These are phyloP conservation scores for Russula lepida DNA, from an alignment of 768 basidiomycete genomes.

Conservation along the genomic window DNA sequence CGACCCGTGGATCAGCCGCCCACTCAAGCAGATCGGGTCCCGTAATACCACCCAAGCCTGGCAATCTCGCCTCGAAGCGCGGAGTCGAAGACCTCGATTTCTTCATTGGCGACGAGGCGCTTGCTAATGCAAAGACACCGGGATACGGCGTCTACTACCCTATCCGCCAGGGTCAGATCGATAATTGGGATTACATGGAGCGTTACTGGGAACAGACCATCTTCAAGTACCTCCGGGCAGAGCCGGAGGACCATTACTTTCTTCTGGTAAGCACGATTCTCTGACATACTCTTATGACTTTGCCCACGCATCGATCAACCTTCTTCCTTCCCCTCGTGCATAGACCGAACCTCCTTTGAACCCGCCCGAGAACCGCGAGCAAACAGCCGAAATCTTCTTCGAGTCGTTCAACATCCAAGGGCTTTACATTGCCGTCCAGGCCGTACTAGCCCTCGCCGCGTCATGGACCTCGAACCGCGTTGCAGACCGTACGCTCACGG, in stretches of 20 bases:
- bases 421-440: slow-evolving; percentile 97
- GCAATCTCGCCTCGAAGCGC: slow-evolving; percentile 90
- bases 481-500: slow-evolving; percentile 85
- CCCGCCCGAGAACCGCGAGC: slow-evolving; percentile 96
- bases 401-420: slow-evolving; percentile 99
- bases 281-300: background rate
- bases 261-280: slow-evolving; percentile 59
- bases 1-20: slow-evolving; percentile 68
- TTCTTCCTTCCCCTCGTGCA: background rate
- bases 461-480: slow-evolving; percentile 92
- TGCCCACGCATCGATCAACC: background rate
- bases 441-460: slow-evolving; percentile 94
- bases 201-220: slow-evolving; percentile 99
- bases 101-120: slow-evolving; percentile 97
- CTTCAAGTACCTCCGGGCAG: slow-evolving; percentile 98
- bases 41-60: slow-evolving; percentile 74
- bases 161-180: slow-evolving; percentile 94
- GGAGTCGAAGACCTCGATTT: slow-evolving; percentile 99
- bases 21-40: slow-evolving; percentile 59
- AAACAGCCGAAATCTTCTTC: slow-evolving; percentile 99
- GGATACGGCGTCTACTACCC: slow-evolving; percentile 94
- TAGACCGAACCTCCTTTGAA: slow-evolving; percentile 99
- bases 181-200: slow-evolving; percentile 99
- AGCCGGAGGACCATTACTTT: slow-evolving; percentile 99
- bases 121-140: slow-evolving; percentile 91